Base-by-base conservation (phyloP, 2,329 filamentous ascomycete species). In the Alternaria alternata region DNA sequence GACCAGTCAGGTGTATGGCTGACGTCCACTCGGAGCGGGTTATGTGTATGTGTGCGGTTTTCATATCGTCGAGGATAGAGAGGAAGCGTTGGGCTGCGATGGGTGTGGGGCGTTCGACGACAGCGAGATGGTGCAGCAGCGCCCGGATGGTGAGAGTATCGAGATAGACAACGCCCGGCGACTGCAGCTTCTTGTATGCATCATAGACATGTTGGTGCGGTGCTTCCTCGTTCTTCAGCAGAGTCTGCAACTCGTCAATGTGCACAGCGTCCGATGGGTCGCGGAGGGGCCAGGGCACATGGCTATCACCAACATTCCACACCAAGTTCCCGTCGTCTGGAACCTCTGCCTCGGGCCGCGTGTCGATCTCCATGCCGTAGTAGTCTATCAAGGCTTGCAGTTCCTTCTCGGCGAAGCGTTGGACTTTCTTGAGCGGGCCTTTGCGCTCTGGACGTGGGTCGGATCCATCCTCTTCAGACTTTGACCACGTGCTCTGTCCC, bases 31-130 rank as follows among this genome's bases (percentile, higher is more conserved):
- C 88, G 0, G 83, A 80, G 5, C 80, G 81, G 1, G 83, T 86
- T 56, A 98, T 81, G 0, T 89, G 85, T 44, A 96, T 87, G 2
- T 88, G 87, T n/a, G 88, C 86, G 54, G 84, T 84, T 69, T 92
- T 90, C 81, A 96, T 90, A 70, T 99, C 94, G 64, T 94, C 89
- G 18, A 98, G 84, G 24, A 97, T 82, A 5, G 89, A 88, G 64
- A 97, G 89, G 78, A 94, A 98, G 55, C 92, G 89, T 69, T 91
- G 82, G 90, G 93, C 96, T 47, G 88, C 85, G 7, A 60, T 24
- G n/a, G 62, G 66, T 7, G 70, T 64, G 4, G 87, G 85, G 39
- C 84, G 83, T 51, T 86, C 82, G 8, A 88, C 86, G 46, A 86
- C 85, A 20, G 90, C 89, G 63, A 97, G 86, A 42, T 88, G 86